Conservation (phyloP, 2,329 filamentous ascomycete species). For the Aspergillus chevalieri region DNA sequence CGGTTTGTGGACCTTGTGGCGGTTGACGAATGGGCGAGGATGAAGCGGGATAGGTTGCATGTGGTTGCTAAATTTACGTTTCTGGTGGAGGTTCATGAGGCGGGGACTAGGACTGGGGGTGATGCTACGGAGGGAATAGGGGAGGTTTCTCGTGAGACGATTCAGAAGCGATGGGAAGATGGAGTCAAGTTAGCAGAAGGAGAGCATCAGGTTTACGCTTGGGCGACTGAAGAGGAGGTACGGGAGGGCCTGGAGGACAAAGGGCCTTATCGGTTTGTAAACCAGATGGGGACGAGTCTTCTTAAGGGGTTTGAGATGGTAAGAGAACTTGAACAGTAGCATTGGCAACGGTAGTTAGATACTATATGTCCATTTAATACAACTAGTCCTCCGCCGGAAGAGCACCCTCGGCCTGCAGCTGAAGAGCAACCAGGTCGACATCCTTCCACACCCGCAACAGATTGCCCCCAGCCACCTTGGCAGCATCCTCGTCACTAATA, state of each 20-base stretch:
- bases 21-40: conserved; percentile 26
- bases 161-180: conserved; percentile 11
- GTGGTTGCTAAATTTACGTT: conserved; percentile 32
- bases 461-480: conserved; percentile 73
- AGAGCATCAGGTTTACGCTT: conserved; percentile 33
- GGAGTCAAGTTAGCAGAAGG: conserved; percentile 23
- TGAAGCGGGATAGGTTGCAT: conserved; percentile 14
- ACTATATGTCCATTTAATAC: not conserved
- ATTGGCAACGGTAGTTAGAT: not conserved
- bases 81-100: conserved; percentile 30
- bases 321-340: not conserved
- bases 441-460: conserved; percentile 76
- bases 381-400: conserved; percentile 39
- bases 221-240: conserved; percentile 34
- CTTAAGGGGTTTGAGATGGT: conserved; percentile 16
- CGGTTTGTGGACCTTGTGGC: conserved; percentile 38
- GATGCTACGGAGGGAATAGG: too few relatives aligned
- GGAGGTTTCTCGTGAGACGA: too few relatives aligned
- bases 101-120: not conserved
- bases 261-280: conserved; percentile 16
- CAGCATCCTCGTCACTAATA: conserved; percentile 66
- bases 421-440: conserved; percentile 64
- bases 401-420: conserved; percentile 55
- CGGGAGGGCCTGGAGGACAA: conserved; percentile 6
- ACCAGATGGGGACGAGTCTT: conserved; percentile 19